A percentile compares a stretch with the other conserved stretches of the same genome.
Conservation (phyloP, 1,284 basidiomycete species). For the Megacollybia platyphylla region DNA sequence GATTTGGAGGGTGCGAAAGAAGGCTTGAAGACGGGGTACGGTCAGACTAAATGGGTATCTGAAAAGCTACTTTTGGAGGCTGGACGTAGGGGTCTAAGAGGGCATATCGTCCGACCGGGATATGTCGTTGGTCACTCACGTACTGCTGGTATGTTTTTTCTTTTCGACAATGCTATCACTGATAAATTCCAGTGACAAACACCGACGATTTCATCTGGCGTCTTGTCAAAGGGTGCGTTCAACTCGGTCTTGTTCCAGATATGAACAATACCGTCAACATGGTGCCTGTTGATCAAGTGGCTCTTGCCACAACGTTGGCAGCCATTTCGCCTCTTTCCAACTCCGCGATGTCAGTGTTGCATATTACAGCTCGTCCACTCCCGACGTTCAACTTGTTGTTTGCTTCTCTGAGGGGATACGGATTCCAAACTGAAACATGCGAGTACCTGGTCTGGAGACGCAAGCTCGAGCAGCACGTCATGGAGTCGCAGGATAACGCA, state of each 20-base stretch:
- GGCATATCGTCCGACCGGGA: constrained; percentile 85
- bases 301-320: constrained; percentile 50
- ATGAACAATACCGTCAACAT: constrained; percentile 99
- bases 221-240: constrained; percentile 93
- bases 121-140: constrained; percentile 93
- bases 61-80: constrained; percentile 93
- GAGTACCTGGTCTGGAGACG: constrained; percentile 93
- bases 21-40: constrained; percentile 84
- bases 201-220: constrained; percentile 99
- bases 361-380: constrained; percentile 79
- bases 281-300: constrained; percentile 97
- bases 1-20: constrained; percentile 80
- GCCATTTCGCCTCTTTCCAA: constrained; percentile 27
- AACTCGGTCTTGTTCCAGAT: constrained; percentile 90
- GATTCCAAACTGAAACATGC: constrained; percentile 67
- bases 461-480: constrained; percentile 88
- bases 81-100: constrained; percentile 75
- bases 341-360: constrained; percentile 48
- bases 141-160: constrained; percentile 54
- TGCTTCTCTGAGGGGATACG: constrained; percentile 64
- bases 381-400: constrained; percentile 90
- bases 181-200: constrained; percentile 66
- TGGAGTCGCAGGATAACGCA: constrained; percentile 87
- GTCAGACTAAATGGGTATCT: constrained; percentile 97
- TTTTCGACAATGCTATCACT: background rate